A percentile compares a stretch with the other conserved stretches of the same genome.
Evolutionary conservation across 2,329 filamentous ascomycete genomes (phyloP).

Genomic region (Didymella segeticola): DNA sequence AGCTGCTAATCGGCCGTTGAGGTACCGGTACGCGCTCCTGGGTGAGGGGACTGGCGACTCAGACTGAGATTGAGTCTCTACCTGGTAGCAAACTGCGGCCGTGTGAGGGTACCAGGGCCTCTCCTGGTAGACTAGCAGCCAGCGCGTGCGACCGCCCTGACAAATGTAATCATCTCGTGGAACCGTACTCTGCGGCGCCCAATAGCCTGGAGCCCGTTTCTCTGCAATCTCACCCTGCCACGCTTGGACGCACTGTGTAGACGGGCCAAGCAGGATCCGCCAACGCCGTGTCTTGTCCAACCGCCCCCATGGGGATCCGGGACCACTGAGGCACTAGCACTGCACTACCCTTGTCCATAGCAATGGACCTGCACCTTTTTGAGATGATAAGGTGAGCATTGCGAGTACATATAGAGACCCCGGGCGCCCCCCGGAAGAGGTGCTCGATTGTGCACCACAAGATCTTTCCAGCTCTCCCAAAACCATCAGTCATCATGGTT

Average conservation of each 20-base stretch:
- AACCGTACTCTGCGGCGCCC: conserved; percentile 25
- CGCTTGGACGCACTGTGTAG: conserved; percentile 31
- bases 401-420: conserved; percentile 43
- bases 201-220: conserved; percentile 20
- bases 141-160: conserved; percentile 21
- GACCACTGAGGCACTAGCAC: conserved; percentile 23
- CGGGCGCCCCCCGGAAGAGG: conserved; percentile 18
- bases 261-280: conserved; percentile 39
- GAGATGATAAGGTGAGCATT: conserved; percentile 15
- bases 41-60: conserved; percentile 22
- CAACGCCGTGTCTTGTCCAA: conserved; percentile 35
- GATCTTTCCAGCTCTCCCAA: conserved; percentile 21
- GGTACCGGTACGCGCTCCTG: conserved; percentile 18
- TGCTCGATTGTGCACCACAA: conserved; percentile 21
- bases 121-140: neutral
- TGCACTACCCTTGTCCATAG: conserved; percentile 13
- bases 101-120: neutral
- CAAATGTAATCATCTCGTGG: conserved; percentile 29
- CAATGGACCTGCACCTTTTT: conserved; percentile 6
- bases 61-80: conserved; percentile 29
- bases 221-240: conserved; percentile 30
- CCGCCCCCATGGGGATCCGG: conserved; percentile 46
- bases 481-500: conserved; percentile 36
- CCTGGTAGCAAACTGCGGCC: neutral
- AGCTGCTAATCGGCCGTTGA: conserved; percentile 22